Evolutionary conservation across 495 filamentous ascomycete species (phyloP).

Genomic region (Friedmanniomyces simplex): DNA sequence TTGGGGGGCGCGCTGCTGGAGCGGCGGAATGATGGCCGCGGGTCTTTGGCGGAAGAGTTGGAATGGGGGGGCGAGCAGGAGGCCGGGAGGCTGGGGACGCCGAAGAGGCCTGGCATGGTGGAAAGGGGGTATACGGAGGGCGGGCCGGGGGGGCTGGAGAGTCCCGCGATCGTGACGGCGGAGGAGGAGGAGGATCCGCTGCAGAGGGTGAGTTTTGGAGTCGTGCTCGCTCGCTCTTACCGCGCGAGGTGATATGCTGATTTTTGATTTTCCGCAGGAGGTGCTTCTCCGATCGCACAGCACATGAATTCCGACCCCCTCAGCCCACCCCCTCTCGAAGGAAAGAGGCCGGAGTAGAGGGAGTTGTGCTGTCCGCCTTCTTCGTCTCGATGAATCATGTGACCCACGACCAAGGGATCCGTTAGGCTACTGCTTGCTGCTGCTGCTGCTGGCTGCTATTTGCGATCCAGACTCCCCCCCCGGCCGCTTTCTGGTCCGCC

Average conservation of each 20-base stretch:
- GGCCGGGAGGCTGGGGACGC: conserved; percentile 7
- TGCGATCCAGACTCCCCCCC: too few species aligned
- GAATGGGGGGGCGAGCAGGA: not conserved
- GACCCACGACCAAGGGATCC: too few species aligned
- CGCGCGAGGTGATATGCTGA: not conserved
- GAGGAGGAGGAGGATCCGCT: conserved; percentile 58
- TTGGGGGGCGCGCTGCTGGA: conserved; percentile 83
- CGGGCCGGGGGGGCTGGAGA: conserved; percentile 49
- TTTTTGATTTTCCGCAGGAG: conserved; percentile 1
- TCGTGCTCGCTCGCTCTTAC: too few species aligned
- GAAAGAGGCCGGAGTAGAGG: too few species aligned
- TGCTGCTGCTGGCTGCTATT: too few species aligned
- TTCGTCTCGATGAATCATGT: too few species aligned
- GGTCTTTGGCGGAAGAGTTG: conserved; percentile 7
- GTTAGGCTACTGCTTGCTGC: too few species aligned
- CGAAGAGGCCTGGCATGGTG: conserved; percentile 39
- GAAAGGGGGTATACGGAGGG: conserved; percentile 53
- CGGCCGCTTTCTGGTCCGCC: too few species aligned
- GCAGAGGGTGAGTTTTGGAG: conserved; percentile 59
- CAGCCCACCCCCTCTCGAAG: too few species aligned
- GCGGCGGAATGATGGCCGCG: conserved; percentile 24
- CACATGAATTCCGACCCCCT: not conserved
- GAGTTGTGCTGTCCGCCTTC: too few species aligned
- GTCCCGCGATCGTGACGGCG: conserved; percentile 49
- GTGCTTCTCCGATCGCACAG: conserved; percentile 3